Conservation (phyloP, 176 grass and related monocot species). For the Ensete glaucum region DNA sequence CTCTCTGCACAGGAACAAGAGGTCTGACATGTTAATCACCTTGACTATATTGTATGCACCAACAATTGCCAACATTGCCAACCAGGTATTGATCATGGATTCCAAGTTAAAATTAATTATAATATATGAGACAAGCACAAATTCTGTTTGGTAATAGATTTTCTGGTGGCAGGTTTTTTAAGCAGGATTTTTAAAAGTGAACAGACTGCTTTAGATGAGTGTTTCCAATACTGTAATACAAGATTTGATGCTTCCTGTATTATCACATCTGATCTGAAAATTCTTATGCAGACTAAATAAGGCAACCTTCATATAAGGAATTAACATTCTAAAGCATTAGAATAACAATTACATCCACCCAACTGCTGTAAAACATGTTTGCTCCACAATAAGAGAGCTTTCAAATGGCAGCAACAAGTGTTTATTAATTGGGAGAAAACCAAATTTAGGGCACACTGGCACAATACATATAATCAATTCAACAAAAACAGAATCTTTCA, state of each 20-base stretch:
- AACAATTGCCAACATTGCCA: neutral
- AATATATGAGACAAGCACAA: no score
- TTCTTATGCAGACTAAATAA: neutral
- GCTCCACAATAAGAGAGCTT: neutral
- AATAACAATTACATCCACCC: neutral
- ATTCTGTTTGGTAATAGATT: no score
- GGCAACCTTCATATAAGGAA: neutral
- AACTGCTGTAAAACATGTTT: neutral
- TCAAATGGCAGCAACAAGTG: no score
- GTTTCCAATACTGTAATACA: no score
- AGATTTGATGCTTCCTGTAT: neutral
- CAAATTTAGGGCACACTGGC: no score
- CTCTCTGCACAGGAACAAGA: slow-evolving; percentile 34
- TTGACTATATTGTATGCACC: slow-evolving; percentile 12
- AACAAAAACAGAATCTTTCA: neutral
- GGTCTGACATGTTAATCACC: slow-evolving; percentile 12
- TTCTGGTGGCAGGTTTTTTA: neutral
- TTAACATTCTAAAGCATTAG: no score
- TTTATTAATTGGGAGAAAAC: no score
- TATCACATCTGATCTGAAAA: neutral
- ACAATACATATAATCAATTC: neutral
- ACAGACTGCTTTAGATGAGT: neutral
- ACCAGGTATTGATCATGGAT: no score
- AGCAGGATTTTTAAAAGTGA: neutral
- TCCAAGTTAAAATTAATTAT: no score